Base-by-base conservation (phyloP, 441 rosid species). In the Biscutella laevigata region DNA sequence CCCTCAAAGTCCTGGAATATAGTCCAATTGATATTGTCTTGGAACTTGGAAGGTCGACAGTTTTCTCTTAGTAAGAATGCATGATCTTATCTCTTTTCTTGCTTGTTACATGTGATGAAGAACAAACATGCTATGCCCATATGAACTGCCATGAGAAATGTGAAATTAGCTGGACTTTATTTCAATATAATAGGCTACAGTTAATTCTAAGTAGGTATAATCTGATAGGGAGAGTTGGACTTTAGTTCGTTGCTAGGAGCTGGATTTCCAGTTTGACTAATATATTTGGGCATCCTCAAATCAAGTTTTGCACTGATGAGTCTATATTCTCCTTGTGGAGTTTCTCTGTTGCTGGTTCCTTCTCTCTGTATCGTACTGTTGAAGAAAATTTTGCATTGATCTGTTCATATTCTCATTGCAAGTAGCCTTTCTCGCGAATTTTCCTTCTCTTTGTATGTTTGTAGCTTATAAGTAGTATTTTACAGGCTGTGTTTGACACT, bases 401-500 rank as follows among this genome's bases (percentile, higher is more conserved):
- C 4, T 14, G 13, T 13, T 34, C 24, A 2, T 40, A 39, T 22
- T 43, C 2, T 29, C 49, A 22, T 19, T 4, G 38, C 25, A 16
- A 46, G 20, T 4, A 32, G 14, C 25, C 35, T 38, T 44, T 38
- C 27, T 29, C 12, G 45, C 53, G 20, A 32, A 38, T 17, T 46
- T 26, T 41, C 24, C 1, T 33, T 50, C 30, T 16, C 9, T 30
- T 50, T 15, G 20, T 53, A 36, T 59, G n/a, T n/a, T n/a, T n/a
- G n/a, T n/a, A n/a, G n/a, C 66, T 66, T 13, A 59, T 57, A 13
- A 25, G 35, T 53, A 33, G 33, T 29, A 44, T 13, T 58, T 42
- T 66, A 44, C 86, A 92, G 99, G 95, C 71, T 71, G 92, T 88
- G 16, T 75, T 92, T 49, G 64, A 68, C 61, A 76, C 81, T 74